phyloP scores from a whole-genome alignment of 1,139 yeast genomes.

The Yamadazyma kanchanaburiensis region DNA sequence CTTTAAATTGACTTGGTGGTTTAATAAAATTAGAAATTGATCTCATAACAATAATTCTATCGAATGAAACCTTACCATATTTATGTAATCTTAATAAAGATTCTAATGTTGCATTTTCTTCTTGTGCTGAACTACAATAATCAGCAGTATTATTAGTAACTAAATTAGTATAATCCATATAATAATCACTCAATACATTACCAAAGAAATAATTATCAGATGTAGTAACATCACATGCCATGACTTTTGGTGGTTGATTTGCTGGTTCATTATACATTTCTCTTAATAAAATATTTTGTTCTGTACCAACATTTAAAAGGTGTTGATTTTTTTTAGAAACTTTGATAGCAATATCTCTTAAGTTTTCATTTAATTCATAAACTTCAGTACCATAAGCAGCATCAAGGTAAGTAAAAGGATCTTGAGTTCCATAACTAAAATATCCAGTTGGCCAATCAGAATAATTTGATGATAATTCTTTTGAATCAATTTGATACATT shows the following conservation, averaged over 20 bases:
- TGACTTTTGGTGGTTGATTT: constrained; percentile 47
- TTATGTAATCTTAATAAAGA: constrained; percentile 54
- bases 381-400: constrained; percentile 64
- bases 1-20: constrained; percentile 40
- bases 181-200: constrained; percentile 46
- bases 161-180: constrained; percentile 43
- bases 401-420: constrained; percentile 50
- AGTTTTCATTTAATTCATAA: constrained; percentile 56
- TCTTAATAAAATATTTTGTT: constrained; percentile 43
- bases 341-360: constrained; percentile 56
- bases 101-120: constrained; percentile 66
- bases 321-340: constrained; percentile 42
- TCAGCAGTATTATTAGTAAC: constrained; percentile 59
- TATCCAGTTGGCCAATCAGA: constrained; percentile 62
- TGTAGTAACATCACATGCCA: constrained; percentile 59
- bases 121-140: constrained; percentile 66
- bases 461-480: constrained; percentile 45
- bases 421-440: constrained; percentile 52
- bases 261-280: constrained; percentile 45
- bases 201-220: constrained; percentile 64
- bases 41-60: constrained; percentile 60
- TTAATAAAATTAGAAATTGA: constrained; percentile 62
- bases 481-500: constrained; percentile 51
- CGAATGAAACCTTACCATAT: constrained; percentile 54
- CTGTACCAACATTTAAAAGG: constrained; percentile 43